A percentile compares a stretch with the other conserved stretches of the same genome.
These are phyloP conservation scores for Populus tremula DNA, from an alignment of 345 rosid species.

Conservation along the genomic window DNA sequence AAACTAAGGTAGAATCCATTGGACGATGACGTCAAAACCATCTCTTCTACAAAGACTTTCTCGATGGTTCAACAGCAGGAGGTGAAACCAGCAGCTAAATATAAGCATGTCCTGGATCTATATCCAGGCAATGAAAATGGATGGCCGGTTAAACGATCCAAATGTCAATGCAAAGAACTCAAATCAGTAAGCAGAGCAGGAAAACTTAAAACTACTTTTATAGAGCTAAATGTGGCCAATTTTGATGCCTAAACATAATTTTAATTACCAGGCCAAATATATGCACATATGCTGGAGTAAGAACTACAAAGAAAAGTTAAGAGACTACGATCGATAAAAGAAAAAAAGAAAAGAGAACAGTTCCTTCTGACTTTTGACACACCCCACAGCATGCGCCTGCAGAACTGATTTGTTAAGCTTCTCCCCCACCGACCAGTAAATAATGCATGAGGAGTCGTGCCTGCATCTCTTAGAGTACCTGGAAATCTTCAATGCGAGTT, in stretches of 20 bases:
- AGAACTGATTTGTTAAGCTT: constrained; percentile 6
- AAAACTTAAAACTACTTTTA: neutral
- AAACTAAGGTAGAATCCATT: neutral
- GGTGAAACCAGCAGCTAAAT: neutral
- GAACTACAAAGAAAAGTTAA: constrained; percentile 10
- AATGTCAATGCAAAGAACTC: constrained; percentile 8
- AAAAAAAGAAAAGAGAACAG: neutral
- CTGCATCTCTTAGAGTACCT: neutral
- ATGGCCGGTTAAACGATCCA: neutral
- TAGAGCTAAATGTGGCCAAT: neutral
- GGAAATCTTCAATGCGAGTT: constrained; percentile 11
- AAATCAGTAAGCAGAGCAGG: neutral
- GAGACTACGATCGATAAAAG: neutral
- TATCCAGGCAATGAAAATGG: neutral
- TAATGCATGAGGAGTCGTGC: neutral
- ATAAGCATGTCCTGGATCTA: neutral
- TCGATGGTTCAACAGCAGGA: neutral
- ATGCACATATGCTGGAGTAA: constrained; percentile 22
- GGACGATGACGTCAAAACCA: neutral
- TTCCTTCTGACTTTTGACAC: constrained; percentile 1
- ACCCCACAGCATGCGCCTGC: neutral
- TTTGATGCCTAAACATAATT: constrained; percentile 12
- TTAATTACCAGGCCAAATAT: constrained; percentile 21
- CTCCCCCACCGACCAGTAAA: constrained; percentile 1
- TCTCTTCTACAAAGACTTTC: neutral